Evolutionary conservation across 768 basidiomycete species (phyloP).

Genomic region (Naganishia onofrii): DNA sequence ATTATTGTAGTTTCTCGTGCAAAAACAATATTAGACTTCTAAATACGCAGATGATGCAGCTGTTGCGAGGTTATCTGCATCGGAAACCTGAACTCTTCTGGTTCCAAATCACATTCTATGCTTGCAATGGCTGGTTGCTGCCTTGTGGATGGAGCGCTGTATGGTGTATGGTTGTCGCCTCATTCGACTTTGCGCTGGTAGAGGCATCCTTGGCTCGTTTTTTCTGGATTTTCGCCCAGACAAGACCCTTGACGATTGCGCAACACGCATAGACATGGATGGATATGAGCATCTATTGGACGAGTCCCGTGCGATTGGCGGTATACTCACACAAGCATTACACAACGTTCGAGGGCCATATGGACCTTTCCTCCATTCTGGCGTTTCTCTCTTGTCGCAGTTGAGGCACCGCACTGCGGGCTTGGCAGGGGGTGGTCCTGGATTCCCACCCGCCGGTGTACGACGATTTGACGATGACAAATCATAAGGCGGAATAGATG

Average conservation of each 20-base stretch:
- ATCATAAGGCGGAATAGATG: not conserved
- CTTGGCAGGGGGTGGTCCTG: not conserved
- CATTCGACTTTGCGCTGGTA: not conserved
- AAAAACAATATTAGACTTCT: not conserved
- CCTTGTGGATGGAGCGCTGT: not conserved
- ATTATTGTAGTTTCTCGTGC: not conserved
- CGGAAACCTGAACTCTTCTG: not conserved
- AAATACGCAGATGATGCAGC: not conserved
- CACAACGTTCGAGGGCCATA: conserved; percentile 53
- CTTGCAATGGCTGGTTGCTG: not conserved
- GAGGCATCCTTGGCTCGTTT: conserved; percentile 19
- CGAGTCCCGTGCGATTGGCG: too few species aligned
- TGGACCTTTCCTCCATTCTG: conserved; percentile 53
- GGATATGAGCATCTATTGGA: too few species aligned
- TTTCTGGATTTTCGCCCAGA: conserved; percentile 22
- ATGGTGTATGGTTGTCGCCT: too few species aligned
- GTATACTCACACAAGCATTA: conserved; percentile 48
- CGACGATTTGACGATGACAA: not conserved
- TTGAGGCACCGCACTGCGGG: conserved; percentile 37
- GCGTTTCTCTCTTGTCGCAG: conserved; percentile 51
- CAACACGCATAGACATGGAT: too few species aligned
- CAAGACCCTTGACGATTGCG: not conserved
- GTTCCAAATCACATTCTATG: not conserved
- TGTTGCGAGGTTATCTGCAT: not conserved
- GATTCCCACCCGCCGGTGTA: not conserved